These are phyloP conservation scores for grape (Vitis vinifera) DNA, from an alignment of 164 flowering plant species.

Conservation along the genomic window ASM3070453v1 NC_081821.1:9704001-9704500, in stretches of 20 bases:
- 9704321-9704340: background rate
- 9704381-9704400: no score
- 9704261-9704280: no score
- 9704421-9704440: background rate
- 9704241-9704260: background rate
- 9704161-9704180: background rate
- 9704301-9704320: background rate
- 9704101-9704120: slow-evolving; percentile 62
- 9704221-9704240: background rate
- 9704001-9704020: slow-evolving; percentile 60
- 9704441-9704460: background rate
- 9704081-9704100: slow-evolving; percentile 44
- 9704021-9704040: slow-evolving; percentile 77
- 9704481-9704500: background rate
- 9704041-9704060: slow-evolving; percentile 67
- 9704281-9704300: background rate
- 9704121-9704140: slow-evolving; percentile 80
- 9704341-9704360: background rate
- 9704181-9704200: background rate
- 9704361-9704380: background rate
- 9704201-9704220: background rate
- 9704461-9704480: background rate
- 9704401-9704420: background rate
- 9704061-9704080: slow-evolving; percentile 46
- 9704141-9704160: background rate